Evolutionary conservation across 306 rosid species (phyloP).

Genomic region (Glycine latifolia): DNA sequence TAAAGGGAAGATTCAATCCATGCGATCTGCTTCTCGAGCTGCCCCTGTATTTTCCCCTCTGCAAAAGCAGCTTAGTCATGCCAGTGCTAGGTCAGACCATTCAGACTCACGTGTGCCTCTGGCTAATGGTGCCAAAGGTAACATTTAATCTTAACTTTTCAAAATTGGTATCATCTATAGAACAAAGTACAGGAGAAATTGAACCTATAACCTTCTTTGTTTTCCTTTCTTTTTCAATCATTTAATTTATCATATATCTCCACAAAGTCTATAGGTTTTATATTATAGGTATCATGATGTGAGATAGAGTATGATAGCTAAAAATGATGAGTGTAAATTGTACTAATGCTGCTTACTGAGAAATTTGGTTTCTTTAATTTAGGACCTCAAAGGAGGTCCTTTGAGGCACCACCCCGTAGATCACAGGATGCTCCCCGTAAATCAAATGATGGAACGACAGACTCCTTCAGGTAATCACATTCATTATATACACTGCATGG

Average conservation of each 20-base stretch:
- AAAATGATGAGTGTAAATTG: neutral
- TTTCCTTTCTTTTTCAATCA: no score
- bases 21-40: constrained; percentile 84
- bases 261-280: no score
- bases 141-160: constrained; percentile 32
- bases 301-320: no score
- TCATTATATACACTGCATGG: neutral
- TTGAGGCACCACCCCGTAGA: constrained; percentile 43
- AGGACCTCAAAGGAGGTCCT: constrained; percentile 54
- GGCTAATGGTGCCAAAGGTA: constrained; percentile 52
- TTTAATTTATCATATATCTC: no score
- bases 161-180: neutral
- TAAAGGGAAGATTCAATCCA: constrained; percentile 85
- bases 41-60: constrained; percentile 70
- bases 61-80: constrained; percentile 49
- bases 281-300: no score
- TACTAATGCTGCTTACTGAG: constrained; percentile 4
- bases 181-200: no score
- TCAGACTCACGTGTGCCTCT: constrained; percentile 40
- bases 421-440: constrained; percentile 42
- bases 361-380: constrained; percentile 33
- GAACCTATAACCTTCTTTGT: no score
- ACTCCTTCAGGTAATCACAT: constrained; percentile 44
- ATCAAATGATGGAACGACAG: constrained; percentile 45
- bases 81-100: constrained; percentile 41